Base-by-base conservation (phyloP, 176 grass and related monocot species). In the maize (Zea mays) region DNA sequence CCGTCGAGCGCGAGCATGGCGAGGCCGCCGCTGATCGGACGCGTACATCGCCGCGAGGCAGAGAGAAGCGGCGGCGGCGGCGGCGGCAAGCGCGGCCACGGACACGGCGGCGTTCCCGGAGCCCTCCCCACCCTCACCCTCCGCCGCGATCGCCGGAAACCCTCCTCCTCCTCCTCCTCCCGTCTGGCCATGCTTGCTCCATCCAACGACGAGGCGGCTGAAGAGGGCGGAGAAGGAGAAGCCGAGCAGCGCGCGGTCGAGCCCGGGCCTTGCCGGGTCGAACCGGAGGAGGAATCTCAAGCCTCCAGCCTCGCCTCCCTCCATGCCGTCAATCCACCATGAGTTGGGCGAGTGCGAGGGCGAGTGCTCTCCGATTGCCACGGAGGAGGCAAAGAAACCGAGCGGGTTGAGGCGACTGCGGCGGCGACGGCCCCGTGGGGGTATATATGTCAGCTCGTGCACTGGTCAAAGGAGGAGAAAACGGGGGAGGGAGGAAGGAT, bases 171-270 rank as follows among this genome's bases (percentile, higher is more conserved):
- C 16, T 55, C 16, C 52, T 8, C 27, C 11, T 34, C 8, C 35
- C 20, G 6, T 39, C 3, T 58, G 10, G 45, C 9, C 36, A 54
- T 10, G 62, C 46, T 36, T 50, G 47, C 48, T 65, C 71, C 86
- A 65, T 37, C 77, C 52, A 50, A 85, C 27, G 72, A 5, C 27
- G 27, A 89, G 40, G 72, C 43, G 77, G 58, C 20, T 33, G 39
- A 81, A 58, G 19, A 89, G 72, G 15, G 66, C 87, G 52, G 86
- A 81, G 41, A 81, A 48, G 5, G 82, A 83, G 50, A 66, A 11
- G 77, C 66, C 47, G 59, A 77, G 19, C 10, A 88, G 76, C 14
- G 71, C 8, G 41, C 19, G 57, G 38, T 85, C 77, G 45, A 41
- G 7, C 0, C 41, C 73, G 2, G 3, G 39, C 1, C 41, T 51